Evolutionary conservation across 176 grass and related monocot species (phyloP).

Genomic region (Elaeis guineensis): DNA sequence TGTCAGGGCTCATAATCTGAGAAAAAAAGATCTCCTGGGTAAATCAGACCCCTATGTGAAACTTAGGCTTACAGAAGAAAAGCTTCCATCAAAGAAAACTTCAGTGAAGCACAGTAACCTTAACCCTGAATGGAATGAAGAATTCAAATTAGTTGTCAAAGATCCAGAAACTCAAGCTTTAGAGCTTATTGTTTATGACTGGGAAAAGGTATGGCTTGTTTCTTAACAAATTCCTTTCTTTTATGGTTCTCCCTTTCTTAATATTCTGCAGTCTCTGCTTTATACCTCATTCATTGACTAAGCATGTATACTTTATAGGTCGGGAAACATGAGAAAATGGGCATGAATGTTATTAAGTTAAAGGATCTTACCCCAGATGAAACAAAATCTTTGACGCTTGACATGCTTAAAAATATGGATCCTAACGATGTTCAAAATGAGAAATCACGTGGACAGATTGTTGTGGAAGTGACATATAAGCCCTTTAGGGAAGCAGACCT

Average conservation of each 20-base stretch:
- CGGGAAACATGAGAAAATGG: constrained; percentile 79
- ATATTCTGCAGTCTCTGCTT: too few relatives aligned
- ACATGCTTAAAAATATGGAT: constrained; percentile 74
- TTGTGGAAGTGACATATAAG: constrained; percentile 61
- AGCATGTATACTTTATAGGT: constrained; percentile 28
- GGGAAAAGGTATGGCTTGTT: constrained; percentile 60
- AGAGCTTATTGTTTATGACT: constrained; percentile 74
- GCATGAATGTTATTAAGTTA: constrained; percentile 52
- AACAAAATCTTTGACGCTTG: constrained; percentile 48
- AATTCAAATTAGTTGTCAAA: constrained; percentile 70
- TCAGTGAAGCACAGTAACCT: constrained; percentile 74
- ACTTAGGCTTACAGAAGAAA: constrained; percentile 73
- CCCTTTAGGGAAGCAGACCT: constrained; percentile 83
- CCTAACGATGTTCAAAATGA: constrained; percentile 65
- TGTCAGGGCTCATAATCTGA: constrained; percentile 60
- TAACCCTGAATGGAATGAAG: constrained; percentile 88
- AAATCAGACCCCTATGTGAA: constrained; percentile 98
- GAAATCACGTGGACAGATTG: constrained; percentile 64
- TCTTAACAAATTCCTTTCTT: not conserved
- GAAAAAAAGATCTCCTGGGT: constrained; percentile 77
- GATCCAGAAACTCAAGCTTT: constrained; percentile 76
- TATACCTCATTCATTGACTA: too few relatives aligned
- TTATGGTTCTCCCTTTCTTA: too few relatives aligned
- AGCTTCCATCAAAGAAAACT: constrained; percentile 86
- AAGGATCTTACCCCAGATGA: constrained; percentile 62